Conservation (phyloP, 768 basidiomycete species). For the Hydnomerulius pinastri region DNA sequence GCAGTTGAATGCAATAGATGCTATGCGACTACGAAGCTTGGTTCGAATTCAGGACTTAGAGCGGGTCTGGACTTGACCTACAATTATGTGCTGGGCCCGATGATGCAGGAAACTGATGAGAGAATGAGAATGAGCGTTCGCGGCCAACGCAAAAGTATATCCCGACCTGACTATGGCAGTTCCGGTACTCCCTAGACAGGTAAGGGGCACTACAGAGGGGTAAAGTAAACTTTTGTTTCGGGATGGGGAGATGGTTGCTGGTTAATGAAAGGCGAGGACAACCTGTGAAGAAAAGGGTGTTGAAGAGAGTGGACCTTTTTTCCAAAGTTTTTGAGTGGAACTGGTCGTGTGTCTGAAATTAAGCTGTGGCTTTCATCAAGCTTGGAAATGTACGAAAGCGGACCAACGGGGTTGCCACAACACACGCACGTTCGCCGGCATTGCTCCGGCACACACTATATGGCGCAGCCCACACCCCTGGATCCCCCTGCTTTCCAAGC, state of each 20-base stretch:
- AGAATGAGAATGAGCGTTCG: constrained; percentile 11
- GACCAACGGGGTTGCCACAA: constrained; percentile 26
- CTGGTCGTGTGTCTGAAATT: constrained; percentile 43
- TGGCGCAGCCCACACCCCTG: constrained; percentile 13
- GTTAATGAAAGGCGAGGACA: constrained; percentile 10
- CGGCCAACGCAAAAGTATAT: not conserved
- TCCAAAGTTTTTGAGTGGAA: constrained; percentile 25
- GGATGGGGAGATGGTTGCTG: not conserved
- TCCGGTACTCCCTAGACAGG: constrained; percentile 3
- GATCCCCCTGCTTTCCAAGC: constrained; percentile 28
- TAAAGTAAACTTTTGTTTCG: constrained; percentile 5
- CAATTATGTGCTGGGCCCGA: constrained; percentile 1
- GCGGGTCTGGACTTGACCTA: not conserved
- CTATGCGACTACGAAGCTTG: not conserved
- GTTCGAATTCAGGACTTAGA: not conserved
- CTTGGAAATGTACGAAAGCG: constrained; percentile 21
- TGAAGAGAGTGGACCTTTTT: constrained; percentile 16
- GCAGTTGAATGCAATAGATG: not conserved
- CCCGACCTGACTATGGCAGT: constrained; percentile 11
- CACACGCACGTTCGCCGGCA: constrained; percentile 42
- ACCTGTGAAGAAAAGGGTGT: constrained; percentile 5
- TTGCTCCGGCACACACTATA: constrained; percentile 20
- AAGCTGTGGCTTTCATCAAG: constrained; percentile 22
- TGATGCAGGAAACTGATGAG: not conserved
- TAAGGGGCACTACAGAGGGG: constrained; percentile 13